Evolutionary conservation across 345 rosid species (phyloP), one percentile per base, ranked within the genome.

Genomic region (Mangifera indica): DNA sequence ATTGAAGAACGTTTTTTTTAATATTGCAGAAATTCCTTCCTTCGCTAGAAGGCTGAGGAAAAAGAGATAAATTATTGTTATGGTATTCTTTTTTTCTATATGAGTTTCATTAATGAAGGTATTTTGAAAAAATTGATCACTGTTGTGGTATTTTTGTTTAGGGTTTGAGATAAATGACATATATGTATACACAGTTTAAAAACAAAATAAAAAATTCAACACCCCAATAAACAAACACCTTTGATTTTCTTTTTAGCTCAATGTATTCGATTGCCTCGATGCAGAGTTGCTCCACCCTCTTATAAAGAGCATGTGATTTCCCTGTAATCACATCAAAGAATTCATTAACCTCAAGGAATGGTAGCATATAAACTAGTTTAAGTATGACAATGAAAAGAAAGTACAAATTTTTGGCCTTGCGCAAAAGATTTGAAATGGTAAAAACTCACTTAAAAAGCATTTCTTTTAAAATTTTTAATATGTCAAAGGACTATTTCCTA

Each of bases 231-330:
- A 26, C 29, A 67, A 81, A 58, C 82, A 95, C 99, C 98, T 92
- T 95, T 18, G 93, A 67, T 80, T 95, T 95, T 73, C 93, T 91
- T 78, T 88, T 95, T 74, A 95, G 84, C 69, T 90, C 94, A 14
- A 83, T 98, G 98, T 98, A 92, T 80, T 87, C 84, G 81, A 95
- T 91, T 12, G 99, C 97, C 67, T 97, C 81, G 69, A 85, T 95
- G 82, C 99, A 95, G 64, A 95, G 97, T 83, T 95, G 99, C 82
- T 95, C 99, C 46, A 95, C 96, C 84, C 99, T 89, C 87, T 87
- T 95, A 87, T 95, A 98, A 71, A 95, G 97, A 80, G 99, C 98
- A 82, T 95, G 99, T 6, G 98, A 91, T 84, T 94, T 95, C 40
- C 98, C 99, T 92, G 87, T 72, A 83, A 48, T 62, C 74, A 78